Evolutionary conservation across 2,329 filamentous ascomycete genomes (phyloP), one percentile per base, ranked within the genome.

Genomic region (Penicillium olsonii): DNA sequence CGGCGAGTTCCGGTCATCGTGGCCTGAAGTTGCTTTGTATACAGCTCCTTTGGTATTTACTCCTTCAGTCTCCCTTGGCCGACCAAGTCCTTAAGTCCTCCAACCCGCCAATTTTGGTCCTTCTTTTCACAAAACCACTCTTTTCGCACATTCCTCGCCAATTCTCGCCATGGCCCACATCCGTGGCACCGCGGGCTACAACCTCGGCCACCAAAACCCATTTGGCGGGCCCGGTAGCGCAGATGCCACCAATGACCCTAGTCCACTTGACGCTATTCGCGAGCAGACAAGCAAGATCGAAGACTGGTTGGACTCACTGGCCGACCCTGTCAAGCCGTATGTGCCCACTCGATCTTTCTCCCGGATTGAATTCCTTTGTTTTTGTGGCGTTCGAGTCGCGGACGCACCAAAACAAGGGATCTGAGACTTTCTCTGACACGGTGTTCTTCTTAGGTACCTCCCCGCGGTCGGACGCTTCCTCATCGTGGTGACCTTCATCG

Each of bases 221-320:
- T 92, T 90, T 65, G 85, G 83, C 56, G 83, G 80, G 40, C 78
- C 78, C 52, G 79, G 76, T 64, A 78, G 75, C 58, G 75, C 71
- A 60, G 81, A 87, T 60, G 83, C 79, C 51, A 82, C 79, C 50
- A 82, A 80, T 68, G 86, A 91, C 64, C 82, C 87, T 41, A 90
- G 84, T 71, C 85, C 87, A 50, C 83, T 99, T 62, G 94, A 96
- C 72, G 83, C 90, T 64, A 90, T 99, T 68, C 83, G 94, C 57
- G 84, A 91, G 72, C 92, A 97, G 75, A 99, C 94, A 43, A 96
- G 89, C 86, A 97, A 96, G 82, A 92, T 99, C 60, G 94, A 99
- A 77, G 94, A 99, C 70, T 76, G 89, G 69, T 75, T 99, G 68
- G 94, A 97, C 74, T 89, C 84, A 22, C 61, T 91, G 66, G 87